These are phyloP conservation scores for Persicaria tinctoria DNA, from an alignment of 148 eudicot species.

Conservation along the genomic window DNA sequence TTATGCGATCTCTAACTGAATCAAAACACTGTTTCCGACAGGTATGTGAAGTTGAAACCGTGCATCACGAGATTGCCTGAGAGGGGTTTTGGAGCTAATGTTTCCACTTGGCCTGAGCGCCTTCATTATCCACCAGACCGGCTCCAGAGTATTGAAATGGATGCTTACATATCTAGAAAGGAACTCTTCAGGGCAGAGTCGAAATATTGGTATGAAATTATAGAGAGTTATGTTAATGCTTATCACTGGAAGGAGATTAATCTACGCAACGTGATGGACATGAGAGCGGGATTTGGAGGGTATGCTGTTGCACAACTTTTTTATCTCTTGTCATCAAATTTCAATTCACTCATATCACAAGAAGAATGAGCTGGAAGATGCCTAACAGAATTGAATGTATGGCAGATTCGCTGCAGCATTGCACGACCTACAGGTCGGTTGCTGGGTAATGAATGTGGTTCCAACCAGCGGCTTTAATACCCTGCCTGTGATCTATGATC, in stretches of 20 bases:
- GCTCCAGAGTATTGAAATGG: slow-evolving; percentile 57
- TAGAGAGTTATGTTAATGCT: slow-evolving; percentile 36
- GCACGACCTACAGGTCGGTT: slow-evolving; percentile 33
- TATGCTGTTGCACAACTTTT: slow-evolving; percentile 16
- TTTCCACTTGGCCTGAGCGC: slow-evolving; percentile 65
- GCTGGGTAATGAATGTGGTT: slow-evolving; percentile 85
- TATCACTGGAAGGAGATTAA: slow-evolving; percentile 38
- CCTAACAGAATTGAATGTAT: background rate
- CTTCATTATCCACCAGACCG: slow-evolving; percentile 58
- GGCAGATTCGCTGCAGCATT: slow-evolving; percentile 71
- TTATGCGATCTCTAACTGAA: background rate
- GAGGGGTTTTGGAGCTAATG: slow-evolving; percentile 49
- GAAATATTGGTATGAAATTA: slow-evolving; percentile 53
- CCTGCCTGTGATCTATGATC: slow-evolving; percentile 71
- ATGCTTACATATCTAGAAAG: slow-evolving; percentile 58
- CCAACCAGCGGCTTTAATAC: slow-evolving; percentile 64
- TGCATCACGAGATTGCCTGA: slow-evolving; percentile 62
- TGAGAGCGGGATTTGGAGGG: slow-evolving; percentile 86
- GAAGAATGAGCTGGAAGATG: background rate
- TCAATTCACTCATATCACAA: background rate
- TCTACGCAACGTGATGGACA: slow-evolving; percentile 65
- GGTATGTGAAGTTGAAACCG: slow-evolving; percentile 49
- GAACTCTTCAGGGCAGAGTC: slow-evolving; percentile 63
- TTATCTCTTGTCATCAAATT: background rate
- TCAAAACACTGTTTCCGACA: slow-evolving; percentile 16